Evolutionary conservation across 2,329 filamentous ascomycete genomes (phyloP).

Genomic region (Teratosphaeria zuluensis): DNA sequence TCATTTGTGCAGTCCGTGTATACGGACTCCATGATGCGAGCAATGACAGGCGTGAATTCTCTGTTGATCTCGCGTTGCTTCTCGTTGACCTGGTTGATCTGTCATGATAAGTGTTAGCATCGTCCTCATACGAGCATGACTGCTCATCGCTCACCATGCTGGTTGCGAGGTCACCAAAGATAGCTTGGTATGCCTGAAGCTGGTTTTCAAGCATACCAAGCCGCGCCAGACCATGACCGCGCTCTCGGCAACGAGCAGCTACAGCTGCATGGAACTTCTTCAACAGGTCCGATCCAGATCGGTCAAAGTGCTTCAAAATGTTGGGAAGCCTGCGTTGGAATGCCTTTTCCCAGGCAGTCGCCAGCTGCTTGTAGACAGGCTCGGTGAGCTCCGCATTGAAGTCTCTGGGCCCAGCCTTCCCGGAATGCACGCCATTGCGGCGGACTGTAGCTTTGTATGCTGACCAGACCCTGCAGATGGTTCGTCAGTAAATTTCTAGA

Average conservation of each 20-base stretch:
- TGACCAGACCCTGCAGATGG: constrained; percentile 24
- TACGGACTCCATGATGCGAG: constrained; percentile 34
- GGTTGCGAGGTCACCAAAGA: constrained; percentile 30
- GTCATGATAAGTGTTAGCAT: background rate
- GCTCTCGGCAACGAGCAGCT: constrained; percentile 29
- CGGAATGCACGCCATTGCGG: constrained; percentile 38
- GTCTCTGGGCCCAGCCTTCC: constrained; percentile 29
- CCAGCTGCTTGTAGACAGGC: constrained; percentile 32
- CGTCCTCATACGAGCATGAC: background rate
- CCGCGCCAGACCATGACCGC: constrained; percentile 31
- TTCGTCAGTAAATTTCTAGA: background rate
- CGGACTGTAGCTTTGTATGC: constrained; percentile 50
- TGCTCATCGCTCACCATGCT: constrained; percentile 14
- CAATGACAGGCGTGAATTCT: constrained; percentile 43
- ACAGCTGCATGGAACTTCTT: constrained; percentile 35
- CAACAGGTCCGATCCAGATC: constrained; percentile 24
- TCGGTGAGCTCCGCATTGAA: constrained; percentile 32
- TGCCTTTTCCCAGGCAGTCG: constrained; percentile 33
- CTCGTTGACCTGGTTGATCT: constrained; percentile 30
- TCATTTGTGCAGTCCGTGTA: constrained; percentile 40
- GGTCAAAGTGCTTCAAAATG: constrained; percentile 29
- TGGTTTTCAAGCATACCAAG: constrained; percentile 33
- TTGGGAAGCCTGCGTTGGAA: constrained; percentile 36
- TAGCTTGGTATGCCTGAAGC: constrained; percentile 32
- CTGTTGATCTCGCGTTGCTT: constrained; percentile 46